These are phyloP conservation scores for Kitagawia praeruptora DNA, from an alignment of 129 eudicot species.

Conservation along the genomic window DNA sequence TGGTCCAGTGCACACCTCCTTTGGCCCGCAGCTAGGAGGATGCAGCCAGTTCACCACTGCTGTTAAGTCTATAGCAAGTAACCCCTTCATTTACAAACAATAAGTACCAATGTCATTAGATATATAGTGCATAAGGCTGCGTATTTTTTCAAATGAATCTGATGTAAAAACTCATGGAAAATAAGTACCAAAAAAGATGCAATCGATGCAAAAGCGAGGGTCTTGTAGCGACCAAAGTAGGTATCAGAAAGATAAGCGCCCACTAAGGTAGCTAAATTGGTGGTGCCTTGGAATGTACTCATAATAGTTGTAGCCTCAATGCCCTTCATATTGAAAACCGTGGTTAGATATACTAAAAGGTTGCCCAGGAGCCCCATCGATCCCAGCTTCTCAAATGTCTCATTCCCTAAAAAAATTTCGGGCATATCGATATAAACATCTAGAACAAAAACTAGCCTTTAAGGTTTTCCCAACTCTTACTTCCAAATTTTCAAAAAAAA, in stretches of 20 bases:
- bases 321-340: constrained; percentile 59
- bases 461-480: neutral
- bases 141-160: neutral
- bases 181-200: constrained; percentile 47
- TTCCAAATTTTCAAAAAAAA: neutral
- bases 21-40: constrained; percentile 57
- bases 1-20: constrained; percentile 44
- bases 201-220: constrained; percentile 59
- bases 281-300: constrained; percentile 70
- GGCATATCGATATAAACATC: neutral
- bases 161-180: neutral
- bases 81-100: constrained; percentile 34
- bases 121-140: neutral
- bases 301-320: constrained; percentile 52
- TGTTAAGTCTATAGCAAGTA: constrained; percentile 52
- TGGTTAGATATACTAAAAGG: constrained; percentile 51
- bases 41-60: constrained; percentile 60
- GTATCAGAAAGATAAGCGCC: constrained; percentile 79
- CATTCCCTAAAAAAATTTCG: constrained; percentile 40
- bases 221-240: constrained; percentile 81
- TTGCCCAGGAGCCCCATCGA: constrained; percentile 62
- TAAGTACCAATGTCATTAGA: neutral
- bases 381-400: constrained; percentile 90
- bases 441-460: neutral
- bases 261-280: constrained; percentile 58